Evolutionary conservation across 139 green algal species (phyloP).

Genomic region (Chlorella sp.): DNA sequence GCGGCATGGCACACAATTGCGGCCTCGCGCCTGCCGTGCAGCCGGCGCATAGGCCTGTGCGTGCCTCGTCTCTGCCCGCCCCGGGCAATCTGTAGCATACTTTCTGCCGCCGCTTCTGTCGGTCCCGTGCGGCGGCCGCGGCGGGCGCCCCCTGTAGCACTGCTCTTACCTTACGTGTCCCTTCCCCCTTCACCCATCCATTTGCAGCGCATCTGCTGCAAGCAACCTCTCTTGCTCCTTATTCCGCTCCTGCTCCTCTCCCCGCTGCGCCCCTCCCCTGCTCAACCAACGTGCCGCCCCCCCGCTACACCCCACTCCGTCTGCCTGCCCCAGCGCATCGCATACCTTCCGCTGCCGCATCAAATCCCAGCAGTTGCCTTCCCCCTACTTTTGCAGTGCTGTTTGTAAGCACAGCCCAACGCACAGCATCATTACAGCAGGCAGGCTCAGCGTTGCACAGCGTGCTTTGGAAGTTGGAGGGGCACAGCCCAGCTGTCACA

Average conservation of each 20-base stretch:
- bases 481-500: background rate
- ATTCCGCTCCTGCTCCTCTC: background rate
- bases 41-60: background rate
- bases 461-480: background rate
- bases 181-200: background rate
- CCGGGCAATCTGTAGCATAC: background rate
- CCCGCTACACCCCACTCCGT: background rate
- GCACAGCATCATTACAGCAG: background rate
- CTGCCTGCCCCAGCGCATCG: background rate
- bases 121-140: too few species aligned
- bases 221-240: background rate
- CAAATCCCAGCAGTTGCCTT: background rate
- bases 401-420: background rate
- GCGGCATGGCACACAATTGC: too few species aligned
- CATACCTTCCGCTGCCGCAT: background rate
- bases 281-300: background rate
- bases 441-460: background rate
- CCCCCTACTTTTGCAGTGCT: too few species aligned
- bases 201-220: background rate
- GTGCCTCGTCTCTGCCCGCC: background rate
- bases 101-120: background rate
- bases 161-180: too few species aligned
- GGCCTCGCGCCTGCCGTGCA: too few species aligned
- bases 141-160: slow-evolving; percentile 6
- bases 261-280: background rate